Evolutionary conservation across 2,329 filamentous ascomycete species (phyloP).

Genomic region (Mycosphaerella arachidis): DNA sequence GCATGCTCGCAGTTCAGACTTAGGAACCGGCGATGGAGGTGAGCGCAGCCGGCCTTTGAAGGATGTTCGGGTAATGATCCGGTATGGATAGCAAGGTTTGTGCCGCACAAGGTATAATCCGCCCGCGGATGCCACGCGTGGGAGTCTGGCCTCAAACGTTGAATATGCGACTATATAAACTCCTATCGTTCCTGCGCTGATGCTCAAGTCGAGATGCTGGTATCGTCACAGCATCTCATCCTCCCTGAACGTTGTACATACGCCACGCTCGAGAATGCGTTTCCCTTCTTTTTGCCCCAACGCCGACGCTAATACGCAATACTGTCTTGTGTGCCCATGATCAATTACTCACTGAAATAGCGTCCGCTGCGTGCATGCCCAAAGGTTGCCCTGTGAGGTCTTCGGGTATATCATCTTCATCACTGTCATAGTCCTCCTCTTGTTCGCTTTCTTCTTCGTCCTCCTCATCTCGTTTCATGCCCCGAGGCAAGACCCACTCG

Average conservation of each 20-base stretch:
- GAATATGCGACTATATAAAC: background rate
- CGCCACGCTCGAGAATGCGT: conserved; percentile 3
- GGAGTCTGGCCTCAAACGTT: too few species aligned
- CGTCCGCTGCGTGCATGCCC: conserved; percentile 1
- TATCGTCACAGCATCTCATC: conserved; percentile 15
- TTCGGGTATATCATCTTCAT: conserved; percentile 25
- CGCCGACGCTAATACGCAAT: conserved; percentile 13
- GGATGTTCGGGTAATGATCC: too few species aligned
- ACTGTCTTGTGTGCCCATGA: conserved; percentile 9
- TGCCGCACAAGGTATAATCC: background rate
- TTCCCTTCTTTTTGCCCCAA: conserved; percentile 1
- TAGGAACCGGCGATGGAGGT: too few species aligned
- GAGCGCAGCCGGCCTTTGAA: too few species aligned
- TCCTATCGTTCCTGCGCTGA: conserved; percentile 4
- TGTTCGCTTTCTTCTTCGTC: conserved; percentile 48
- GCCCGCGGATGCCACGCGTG: too few species aligned
- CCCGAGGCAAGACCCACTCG: conserved; percentile 70
- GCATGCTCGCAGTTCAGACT: background rate
- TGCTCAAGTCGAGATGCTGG: conserved; percentile 22
- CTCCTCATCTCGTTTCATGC: conserved; percentile 52
- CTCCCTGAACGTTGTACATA: conserved; percentile 13
- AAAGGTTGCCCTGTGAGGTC: conserved; percentile 17
- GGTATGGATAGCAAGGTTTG: background rate
- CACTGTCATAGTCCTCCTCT: conserved; percentile 37
- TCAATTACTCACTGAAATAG: conserved; percentile 17